Percentiles rank a stretch among this genome's conserved stretches.
These are phyloP conservation scores for Gaeumannomyces tritici DNA, from an alignment of 2,329 filamentous ascomycete genomes.

Conservation along the genomic window DNA sequence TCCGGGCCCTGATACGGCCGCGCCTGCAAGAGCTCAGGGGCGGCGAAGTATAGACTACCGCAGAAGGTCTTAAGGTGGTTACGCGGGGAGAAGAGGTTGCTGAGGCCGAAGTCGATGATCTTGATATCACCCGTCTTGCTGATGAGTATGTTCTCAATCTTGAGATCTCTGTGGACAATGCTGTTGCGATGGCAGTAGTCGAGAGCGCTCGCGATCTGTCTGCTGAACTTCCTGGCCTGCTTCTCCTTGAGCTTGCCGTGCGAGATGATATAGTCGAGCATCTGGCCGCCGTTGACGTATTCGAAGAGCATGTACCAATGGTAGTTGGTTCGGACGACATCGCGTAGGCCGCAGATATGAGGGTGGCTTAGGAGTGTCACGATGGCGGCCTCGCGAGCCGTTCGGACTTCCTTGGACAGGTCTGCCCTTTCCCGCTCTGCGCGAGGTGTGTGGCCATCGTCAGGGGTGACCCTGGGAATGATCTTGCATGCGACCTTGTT, in stretches of 20 bases:
- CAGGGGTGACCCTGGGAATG: slow-evolving; percentile 79
- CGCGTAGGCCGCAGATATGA: slow-evolving; percentile 90
- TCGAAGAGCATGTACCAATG: slow-evolving; percentile 99
- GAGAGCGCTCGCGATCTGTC: slow-evolving; percentile 90
- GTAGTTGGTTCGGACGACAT: slow-evolving; percentile 91
- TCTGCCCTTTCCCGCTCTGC: slow-evolving; percentile 82
- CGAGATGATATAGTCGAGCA: slow-evolving; percentile 99
- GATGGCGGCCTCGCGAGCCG: slow-evolving; percentile 90
- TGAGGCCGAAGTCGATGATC: slow-evolving; percentile 96
- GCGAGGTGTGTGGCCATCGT: slow-evolving; percentile 65
- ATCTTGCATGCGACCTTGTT: slow-evolving; percentile 92
- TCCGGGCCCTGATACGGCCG: slow-evolving; percentile 92
- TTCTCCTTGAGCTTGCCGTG: slow-evolving; percentile 97
- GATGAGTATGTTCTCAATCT: slow-evolving; percentile 98
- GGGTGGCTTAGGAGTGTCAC: slow-evolving; percentile 90
- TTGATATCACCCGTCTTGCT: slow-evolving; percentile 99
- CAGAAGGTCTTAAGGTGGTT: slow-evolving; percentile 92
- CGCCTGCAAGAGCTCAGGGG: slow-evolving; percentile 87
- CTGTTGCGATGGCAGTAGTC: slow-evolving; percentile 98
- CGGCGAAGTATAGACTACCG: slow-evolving; percentile 94
- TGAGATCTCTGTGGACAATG: slow-evolving; percentile 93
- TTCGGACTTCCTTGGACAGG: slow-evolving; percentile 92
- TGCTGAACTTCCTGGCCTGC: slow-evolving; percentile 92
- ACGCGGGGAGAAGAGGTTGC: slow-evolving; percentile 85
- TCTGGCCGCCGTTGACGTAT: slow-evolving; percentile 96